phyloP scores from a whole-genome alignment of 2,329 filamentous ascomycete species.

The Aureobasidium melanogenum region DNA sequence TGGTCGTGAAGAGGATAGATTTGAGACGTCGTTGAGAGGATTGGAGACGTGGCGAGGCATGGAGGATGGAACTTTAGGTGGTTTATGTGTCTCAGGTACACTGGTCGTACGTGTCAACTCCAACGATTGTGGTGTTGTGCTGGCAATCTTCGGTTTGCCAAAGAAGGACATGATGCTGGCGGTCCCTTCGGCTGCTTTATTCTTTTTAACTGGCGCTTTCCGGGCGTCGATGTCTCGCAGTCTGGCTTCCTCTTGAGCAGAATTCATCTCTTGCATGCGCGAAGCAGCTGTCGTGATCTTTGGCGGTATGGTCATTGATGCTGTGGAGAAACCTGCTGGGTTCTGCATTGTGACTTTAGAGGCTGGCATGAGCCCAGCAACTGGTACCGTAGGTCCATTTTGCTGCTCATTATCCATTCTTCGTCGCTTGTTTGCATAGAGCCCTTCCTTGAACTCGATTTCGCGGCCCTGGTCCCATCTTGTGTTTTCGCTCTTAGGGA shows the following conservation, averaged over 20 bases:
- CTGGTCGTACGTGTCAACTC: background rate
- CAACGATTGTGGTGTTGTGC: background rate
- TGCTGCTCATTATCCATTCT: background rate
- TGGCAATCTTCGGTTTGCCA: slow-evolving; percentile 18
- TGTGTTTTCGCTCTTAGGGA: slow-evolving; percentile 24
- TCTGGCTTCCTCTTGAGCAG: slow-evolving; percentile 24
- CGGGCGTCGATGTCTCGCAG: slow-evolving; percentile 22
- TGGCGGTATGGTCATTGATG: slow-evolving; percentile 20
- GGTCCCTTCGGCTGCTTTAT: slow-evolving; percentile 35
- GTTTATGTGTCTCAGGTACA: background rate
- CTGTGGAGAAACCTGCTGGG: slow-evolving; percentile 21
- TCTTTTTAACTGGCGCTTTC: slow-evolving; percentile 22
- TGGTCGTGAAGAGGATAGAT: slow-evolving; percentile 15
- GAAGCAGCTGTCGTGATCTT: slow-evolving; percentile 30
- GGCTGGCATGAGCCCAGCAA: slow-evolving; percentile 15
- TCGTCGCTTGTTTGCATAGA: background rate
- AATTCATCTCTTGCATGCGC: slow-evolving; percentile 32
- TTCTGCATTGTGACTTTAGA: slow-evolving; percentile 20
- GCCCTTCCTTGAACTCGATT: slow-evolving; percentile 1
- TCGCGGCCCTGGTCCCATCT: slow-evolving; percentile 29
- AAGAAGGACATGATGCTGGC: slow-evolving; percentile 48
- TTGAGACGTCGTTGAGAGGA: slow-evolving; percentile 27
- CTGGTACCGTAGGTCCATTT: background rate
- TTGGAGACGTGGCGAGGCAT: slow-evolving; percentile 3
- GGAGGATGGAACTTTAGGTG: background rate